Percentiles rank a stretch among this genome's conserved stretches.
Conservation (phyloP, 495 filamentous ascomycete genomes). For the Thozetella sp. region DNA sequence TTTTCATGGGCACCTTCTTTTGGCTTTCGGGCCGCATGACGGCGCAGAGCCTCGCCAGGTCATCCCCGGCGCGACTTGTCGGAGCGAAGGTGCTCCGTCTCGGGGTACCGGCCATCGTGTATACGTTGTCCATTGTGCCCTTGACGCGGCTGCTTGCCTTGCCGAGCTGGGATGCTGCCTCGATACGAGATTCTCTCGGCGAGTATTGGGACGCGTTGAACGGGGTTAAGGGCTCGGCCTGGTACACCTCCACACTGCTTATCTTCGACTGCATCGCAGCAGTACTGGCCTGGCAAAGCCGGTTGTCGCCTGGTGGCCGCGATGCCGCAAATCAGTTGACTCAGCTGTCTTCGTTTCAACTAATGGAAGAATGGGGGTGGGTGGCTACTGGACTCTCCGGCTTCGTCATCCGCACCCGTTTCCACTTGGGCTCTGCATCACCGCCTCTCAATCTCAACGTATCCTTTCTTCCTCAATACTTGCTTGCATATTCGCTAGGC, state of each 20-base stretch:
- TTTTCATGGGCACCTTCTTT: too few relatives aligned
- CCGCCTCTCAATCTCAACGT: not conserved
- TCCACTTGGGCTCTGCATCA: not conserved
- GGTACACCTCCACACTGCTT: not conserved
- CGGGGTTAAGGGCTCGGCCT: not conserved
- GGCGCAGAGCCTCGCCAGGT: too few relatives aligned
- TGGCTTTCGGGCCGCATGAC: too few relatives aligned
- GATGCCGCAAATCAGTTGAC: not conserved
- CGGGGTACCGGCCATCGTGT: not conserved
- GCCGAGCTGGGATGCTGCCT: not conserved
- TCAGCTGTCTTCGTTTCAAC: not conserved
- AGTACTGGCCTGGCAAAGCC: not conserved
- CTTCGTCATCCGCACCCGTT: not conserved
- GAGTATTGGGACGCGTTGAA: not conserved
- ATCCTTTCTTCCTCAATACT: not conserved
- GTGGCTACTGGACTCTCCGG: not conserved
- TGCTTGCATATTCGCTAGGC: not conserved
- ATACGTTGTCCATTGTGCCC: not conserved
- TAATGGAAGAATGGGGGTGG: not conserved
- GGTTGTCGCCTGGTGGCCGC: not conserved
- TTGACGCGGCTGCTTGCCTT: not conserved
- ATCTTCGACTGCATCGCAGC: not conserved
- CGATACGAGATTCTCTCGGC: not conserved
- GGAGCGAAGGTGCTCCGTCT: not conserved
- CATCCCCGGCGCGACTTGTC: not conserved